phyloP scores from a whole-genome alignment of 139 green algal genomes.

The Pedinophyceae sp. region DNA sequence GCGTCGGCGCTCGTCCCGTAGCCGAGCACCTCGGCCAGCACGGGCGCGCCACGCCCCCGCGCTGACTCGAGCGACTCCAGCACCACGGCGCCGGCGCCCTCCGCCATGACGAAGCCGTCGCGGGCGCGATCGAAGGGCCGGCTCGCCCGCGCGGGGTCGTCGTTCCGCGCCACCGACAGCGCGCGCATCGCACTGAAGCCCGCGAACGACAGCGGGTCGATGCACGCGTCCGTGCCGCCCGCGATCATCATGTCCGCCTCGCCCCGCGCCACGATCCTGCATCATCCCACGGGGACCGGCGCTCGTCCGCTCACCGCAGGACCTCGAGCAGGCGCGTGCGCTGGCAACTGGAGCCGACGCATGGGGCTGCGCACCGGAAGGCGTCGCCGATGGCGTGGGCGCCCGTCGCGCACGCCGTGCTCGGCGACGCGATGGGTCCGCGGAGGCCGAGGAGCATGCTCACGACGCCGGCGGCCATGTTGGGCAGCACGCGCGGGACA shows the following conservation, averaged over 20 bases:
- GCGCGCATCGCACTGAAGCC: conserved; percentile 39
- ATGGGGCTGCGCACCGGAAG: too few relatives aligned
- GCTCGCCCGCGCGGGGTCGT: conserved; percentile 23
- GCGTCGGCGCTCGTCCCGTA: conserved; percentile 78
- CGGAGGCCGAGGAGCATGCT: conserved; percentile 52
- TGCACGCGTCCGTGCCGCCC: conserved; percentile 62
- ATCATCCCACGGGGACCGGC: too few relatives aligned
- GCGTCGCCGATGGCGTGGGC: conserved; percentile 59
- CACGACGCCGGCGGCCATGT: conserved; percentile 80
- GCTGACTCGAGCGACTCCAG: conserved; percentile 49
- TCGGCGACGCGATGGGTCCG: conserved; percentile 60
- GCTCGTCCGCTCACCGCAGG: too few relatives aligned
- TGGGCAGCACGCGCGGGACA: conserved; percentile 74
- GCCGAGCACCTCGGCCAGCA: conserved; percentile 65
- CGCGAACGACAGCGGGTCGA: conserved; percentile 67
- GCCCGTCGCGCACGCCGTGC: conserved; percentile 55
- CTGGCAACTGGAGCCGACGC: too few relatives aligned
- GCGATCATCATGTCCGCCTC: conserved; percentile 13
- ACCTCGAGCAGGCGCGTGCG: too few relatives aligned
- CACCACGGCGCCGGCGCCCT: conserved; percentile 59
- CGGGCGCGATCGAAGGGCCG: conserved; percentile 45
- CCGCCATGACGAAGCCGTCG: conserved; percentile 62
- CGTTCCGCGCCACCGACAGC: conserved; percentile 12
- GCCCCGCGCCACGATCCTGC: too few relatives aligned
- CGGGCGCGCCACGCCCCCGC: conserved; percentile 16